Percentiles rank a stretch among this genome's conserved stretches.
Evolutionary conservation across 495 filamentous ascomycete species (phyloP).

Genomic region (Penicillium desertorum): DNA sequence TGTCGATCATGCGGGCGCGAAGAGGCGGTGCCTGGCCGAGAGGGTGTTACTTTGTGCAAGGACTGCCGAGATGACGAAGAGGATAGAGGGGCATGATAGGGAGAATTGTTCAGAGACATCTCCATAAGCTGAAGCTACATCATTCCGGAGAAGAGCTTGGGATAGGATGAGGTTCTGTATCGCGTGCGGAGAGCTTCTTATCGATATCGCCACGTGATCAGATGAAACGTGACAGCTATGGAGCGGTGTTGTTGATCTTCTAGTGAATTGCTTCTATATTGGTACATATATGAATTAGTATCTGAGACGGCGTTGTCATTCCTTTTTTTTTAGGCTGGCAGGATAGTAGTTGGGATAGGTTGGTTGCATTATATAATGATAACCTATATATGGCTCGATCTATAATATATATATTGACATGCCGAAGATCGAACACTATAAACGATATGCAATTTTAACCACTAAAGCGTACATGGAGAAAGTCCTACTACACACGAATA

Average conservation of each 20-base stretch:
- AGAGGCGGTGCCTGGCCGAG: constrained; percentile 9
- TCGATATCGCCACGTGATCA: constrained; percentile 25
- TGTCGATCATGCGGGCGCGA: constrained; percentile 31
- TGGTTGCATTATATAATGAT: neutral
- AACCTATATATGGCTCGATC: neutral
- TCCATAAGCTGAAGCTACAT: constrained; percentile 36
- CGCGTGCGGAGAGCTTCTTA: constrained; percentile 25
- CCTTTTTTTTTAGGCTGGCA: neutral
- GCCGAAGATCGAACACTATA: neutral
- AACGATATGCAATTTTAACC: neutral
- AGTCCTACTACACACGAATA: neutral
- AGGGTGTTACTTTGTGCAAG: constrained; percentile 12
- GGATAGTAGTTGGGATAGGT: neutral
- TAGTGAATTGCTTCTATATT: neutral
- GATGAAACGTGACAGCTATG: neutral
- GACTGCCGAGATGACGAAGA: constrained; percentile 37
- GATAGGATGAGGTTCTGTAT: constrained; percentile 27
- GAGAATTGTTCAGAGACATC: constrained; percentile 39
- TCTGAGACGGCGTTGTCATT: neutral
- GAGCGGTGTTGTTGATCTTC: neutral
- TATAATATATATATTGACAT: neutral
- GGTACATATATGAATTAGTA: neutral
- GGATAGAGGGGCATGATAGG: constrained; percentile 23
- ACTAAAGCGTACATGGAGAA: neutral
- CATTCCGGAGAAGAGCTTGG: constrained; percentile 15